Evolutionary conservation across 2,329 filamentous ascomycete genomes (phyloP), one percentile per base, ranked within the genome.

Genomic region (Fusarium phyllophilum): DNA sequence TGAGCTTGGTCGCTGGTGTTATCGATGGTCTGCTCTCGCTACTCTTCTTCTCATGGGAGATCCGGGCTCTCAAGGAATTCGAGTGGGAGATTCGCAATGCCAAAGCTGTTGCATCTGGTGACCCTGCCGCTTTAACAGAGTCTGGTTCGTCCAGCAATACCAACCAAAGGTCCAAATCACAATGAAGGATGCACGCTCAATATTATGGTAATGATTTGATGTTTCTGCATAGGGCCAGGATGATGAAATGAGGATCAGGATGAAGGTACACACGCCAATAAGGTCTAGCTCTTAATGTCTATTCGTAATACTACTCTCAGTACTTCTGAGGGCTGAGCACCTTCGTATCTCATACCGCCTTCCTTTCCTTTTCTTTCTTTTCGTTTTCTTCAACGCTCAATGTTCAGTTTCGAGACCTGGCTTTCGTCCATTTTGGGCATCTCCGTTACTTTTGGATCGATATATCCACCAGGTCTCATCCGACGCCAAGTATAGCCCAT

Each of bases 61-160:
- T 98, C 67, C 88, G 94, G 66, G 92, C 93, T 8, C 84, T 99
- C 62, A 92, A 90, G 78, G 96, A 99, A 84, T 98, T 98, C 83
- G 91, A 96, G 80, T 98, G 94, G 93, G 96, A 99, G 82, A 91
- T 98, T 33, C 85, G 85, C 57, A 95, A 93, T 79, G 92, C 92
- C 18, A 91, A 84, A 72, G 83, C 84, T 1, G 78, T 82, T 9
- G 83, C 83, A 29, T 79, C 78, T 8, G 82, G 82, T 29, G 76
- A 78, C 55, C 56, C 75, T 20, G 67, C 68, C 33, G 72, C 76
- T 24, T 56, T 77, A 39, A 68, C 60, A 31, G 76, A 78, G 17
- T 57, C 63, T 8, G 70, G 74, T n/a, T 45, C 38, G 20, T 68
- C 68, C 31, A 59, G 58, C 12, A 69, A 68, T 34, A 49, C 68